phyloP scores from a whole-genome alignment of 2,329 filamentous ascomycete species.

The Colletotrichum sp. region DNA sequence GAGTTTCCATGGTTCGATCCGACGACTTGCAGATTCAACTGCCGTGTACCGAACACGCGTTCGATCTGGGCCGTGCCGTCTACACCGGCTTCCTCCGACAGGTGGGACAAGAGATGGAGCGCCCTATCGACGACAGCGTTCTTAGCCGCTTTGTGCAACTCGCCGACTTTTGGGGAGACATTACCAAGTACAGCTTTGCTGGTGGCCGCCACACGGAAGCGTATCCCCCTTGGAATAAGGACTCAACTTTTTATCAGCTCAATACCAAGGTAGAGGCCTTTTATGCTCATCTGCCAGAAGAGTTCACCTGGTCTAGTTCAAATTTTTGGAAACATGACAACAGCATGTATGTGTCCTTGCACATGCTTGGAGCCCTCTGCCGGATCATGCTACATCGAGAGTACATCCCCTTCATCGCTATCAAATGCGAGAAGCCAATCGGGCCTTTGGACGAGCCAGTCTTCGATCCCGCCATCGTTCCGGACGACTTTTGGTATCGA shows the following conservation, averaged over 20 bases:
- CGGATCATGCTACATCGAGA: conserved; percentile 72
- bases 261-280: conserved; percentile 57
- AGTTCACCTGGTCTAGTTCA: conserved; percentile 54
- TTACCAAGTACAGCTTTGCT: conserved; percentile 59
- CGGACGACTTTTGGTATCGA: conserved; percentile 64
- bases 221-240: conserved; percentile 62
- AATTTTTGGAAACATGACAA: conserved; percentile 73
- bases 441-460: conserved; percentile 65
- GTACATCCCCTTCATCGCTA: conserved; percentile 70
- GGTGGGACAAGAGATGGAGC: conserved; percentile 13
- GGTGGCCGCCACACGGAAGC: conserved; percentile 55
- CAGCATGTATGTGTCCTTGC: conserved; percentile 69
- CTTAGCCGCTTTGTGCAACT: conserved; percentile 61
- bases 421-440: conserved; percentile 52
- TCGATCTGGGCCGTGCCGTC: conserved; percentile 65
- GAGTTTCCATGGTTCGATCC: conserved; percentile 62
- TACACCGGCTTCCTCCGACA: conserved; percentile 52
- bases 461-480: conserved; percentile 53
- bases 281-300: conserved; percentile 36
- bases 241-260: conserved; percentile 60
- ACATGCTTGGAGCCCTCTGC: conserved; percentile 69
- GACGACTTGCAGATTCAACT: conserved; percentile 69
- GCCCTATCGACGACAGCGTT: conserved; percentile 47
- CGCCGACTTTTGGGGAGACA: conserved; percentile 64
- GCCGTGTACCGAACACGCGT: conserved; percentile 70